Evolutionary conservation across 1,284 basidiomycete species (phyloP).

Genomic region (Austroboletus novae-zelandiae): DNA sequence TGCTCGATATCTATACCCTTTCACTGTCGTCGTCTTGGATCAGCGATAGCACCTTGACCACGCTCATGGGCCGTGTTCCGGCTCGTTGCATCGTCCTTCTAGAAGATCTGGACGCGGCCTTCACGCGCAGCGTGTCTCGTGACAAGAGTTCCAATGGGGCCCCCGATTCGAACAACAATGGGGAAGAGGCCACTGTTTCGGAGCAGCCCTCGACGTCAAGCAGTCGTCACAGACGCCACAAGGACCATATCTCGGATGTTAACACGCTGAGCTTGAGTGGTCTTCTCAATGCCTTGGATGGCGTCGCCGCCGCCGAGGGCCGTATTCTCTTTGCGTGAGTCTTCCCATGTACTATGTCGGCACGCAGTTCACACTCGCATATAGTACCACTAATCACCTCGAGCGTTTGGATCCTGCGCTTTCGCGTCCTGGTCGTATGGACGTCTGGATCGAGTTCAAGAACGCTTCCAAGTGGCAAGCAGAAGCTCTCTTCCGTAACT

Average conservation of each 20-base stretch:
- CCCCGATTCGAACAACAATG: slow-evolving; percentile 39
- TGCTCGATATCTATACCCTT: slow-evolving; percentile 78
- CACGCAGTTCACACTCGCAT: slow-evolving; percentile 1
- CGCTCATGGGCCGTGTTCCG: slow-evolving; percentile 79
- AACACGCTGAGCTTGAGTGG: slow-evolving; percentile 81
- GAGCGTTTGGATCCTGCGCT: slow-evolving; percentile 81
- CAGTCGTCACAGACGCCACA: slow-evolving; percentile 46
- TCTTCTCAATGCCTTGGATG: slow-evolving; percentile 79
- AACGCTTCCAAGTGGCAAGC: slow-evolving; percentile 81
- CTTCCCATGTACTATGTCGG: not conserved
- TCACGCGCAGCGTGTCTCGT: slow-evolving; percentile 67
- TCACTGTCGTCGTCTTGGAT: slow-evolving; percentile 77
- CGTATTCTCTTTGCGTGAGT: slow-evolving; percentile 79
- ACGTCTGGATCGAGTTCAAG: slow-evolving; percentile 87
- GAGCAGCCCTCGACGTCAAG: slow-evolving; percentile 32
- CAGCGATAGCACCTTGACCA: slow-evolving; percentile 71
- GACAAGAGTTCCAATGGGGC: slow-evolving; percentile 48
- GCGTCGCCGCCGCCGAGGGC: slow-evolving; percentile 83
- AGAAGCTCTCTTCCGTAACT: slow-evolving; percentile 79
- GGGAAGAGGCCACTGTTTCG: slow-evolving; percentile 33
- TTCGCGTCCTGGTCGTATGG: slow-evolving; percentile 84
- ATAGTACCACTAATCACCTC: slow-evolving; percentile 79
- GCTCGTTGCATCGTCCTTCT: slow-evolving; percentile 80
- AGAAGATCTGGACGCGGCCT: slow-evolving; percentile 83
- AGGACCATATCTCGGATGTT: slow-evolving; percentile 66